Percentiles rank a stretch among this genome's conserved stretches.
Evolutionary conservation across 2,329 filamentous ascomycete genomes (phyloP).

Genomic region (Basipetospora chlamydospora): DNA sequence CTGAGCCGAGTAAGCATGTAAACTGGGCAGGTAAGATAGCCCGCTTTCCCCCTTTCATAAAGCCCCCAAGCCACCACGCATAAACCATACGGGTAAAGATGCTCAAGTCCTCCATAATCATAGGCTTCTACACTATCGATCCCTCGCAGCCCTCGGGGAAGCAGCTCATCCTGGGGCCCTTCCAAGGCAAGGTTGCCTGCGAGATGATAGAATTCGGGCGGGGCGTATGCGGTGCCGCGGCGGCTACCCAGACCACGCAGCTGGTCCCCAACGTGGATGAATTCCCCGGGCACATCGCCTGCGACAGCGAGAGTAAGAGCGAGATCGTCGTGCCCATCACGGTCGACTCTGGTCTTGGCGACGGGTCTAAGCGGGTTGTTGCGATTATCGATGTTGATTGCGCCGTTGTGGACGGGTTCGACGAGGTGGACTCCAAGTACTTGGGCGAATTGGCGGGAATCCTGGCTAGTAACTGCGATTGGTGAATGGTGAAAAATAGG

Average conservation of each 20-base stretch:
- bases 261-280: conserved; percentile 54
- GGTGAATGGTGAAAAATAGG: conserved; percentile 34
- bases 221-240: conserved; percentile 64
- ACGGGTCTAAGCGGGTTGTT: conserved; percentile 33
- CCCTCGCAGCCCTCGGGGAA: conserved; percentile 19
- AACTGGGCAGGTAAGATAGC: conserved; percentile 57
- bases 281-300: conserved; percentile 72
- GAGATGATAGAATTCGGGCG: conserved; percentile 60
- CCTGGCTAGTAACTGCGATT: conserved; percentile 49
- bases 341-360: conserved; percentile 13
- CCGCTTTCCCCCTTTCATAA: background rate
- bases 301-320: conserved; percentile 60
- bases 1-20: conserved; percentile 47
- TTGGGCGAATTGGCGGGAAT: conserved; percentile 52
- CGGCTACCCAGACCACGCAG: conserved; percentile 44
- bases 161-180: conserved; percentile 62
- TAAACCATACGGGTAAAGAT: too few species aligned
- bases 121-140: conserved; percentile 65
- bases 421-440: conserved; percentile 48
- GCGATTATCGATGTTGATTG: conserved; percentile 75
- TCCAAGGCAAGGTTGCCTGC: conserved; percentile 68
- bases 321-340: conserved; percentile 72
- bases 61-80: background rate
- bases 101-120: too few species aligned
- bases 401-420: conserved; percentile 50